phyloP scores from a whole-genome alignment of 208 protist species.

The Kentomonas sorsogonicus region DNA sequence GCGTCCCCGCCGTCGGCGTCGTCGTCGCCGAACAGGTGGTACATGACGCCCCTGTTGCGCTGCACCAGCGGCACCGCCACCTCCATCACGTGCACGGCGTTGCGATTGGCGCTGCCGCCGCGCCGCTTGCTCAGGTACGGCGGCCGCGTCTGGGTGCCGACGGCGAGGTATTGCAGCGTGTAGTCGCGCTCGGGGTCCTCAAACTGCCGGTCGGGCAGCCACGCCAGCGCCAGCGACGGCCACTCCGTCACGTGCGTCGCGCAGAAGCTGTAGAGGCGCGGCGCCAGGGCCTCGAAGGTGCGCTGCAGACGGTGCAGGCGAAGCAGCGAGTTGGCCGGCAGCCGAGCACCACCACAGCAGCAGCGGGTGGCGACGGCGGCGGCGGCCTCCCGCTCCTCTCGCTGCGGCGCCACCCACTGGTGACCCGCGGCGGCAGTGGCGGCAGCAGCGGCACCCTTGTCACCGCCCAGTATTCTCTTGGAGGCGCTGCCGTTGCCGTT shows the following conservation, averaged over 20 bases:
- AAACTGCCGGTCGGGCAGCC: slow-evolving; percentile 42
- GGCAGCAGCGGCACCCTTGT: too few species aligned
- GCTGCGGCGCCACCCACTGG: too few species aligned
- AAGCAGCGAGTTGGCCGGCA: slow-evolving; percentile 18
- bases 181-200: slow-evolving; percentile 43
- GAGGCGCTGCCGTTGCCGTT: neutral
- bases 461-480: neutral
- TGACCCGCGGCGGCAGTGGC: too few species aligned
- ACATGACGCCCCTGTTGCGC: slow-evolving; percentile 24
- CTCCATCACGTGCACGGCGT: slow-evolving; percentile 52
- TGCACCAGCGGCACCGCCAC: slow-evolving; percentile 31
- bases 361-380: slow-evolving; percentile 1
- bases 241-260: slow-evolving; percentile 45
- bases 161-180: slow-evolving; percentile 47
- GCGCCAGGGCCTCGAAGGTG: slow-evolving; percentile 27
- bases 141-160: slow-evolving; percentile 55
- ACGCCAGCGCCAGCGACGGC: slow-evolving; percentile 53
- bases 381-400: neutral
- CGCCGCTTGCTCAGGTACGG: too few species aligned
- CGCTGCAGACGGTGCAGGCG: slow-evolving; percentile 41
- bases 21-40: slow-evolving; percentile 34
- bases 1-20: slow-evolving; percentile 20
- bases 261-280: slow-evolving; percentile 43
- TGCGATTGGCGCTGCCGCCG: slow-evolving; percentile 18
- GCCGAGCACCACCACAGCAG: neutral